phyloP scores from a whole-genome alignment of 331 rosid genomes.

The Telfairia occidentalis region DNA sequence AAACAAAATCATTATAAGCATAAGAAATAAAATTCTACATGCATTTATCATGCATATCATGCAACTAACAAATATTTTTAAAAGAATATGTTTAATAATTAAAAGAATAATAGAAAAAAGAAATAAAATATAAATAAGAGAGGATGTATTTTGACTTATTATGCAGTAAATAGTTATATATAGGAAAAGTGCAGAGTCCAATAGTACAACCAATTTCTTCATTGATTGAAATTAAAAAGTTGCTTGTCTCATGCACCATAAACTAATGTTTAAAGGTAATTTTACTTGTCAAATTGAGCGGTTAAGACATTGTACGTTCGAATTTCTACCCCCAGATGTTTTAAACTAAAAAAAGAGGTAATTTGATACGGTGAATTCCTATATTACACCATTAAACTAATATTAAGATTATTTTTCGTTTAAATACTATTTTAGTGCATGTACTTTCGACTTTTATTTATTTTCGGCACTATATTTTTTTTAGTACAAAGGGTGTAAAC shows the following conservation, averaged over 20 bases:
- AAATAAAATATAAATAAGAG: not conserved
- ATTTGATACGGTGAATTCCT: too few relatives aligned
- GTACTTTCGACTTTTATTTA: too few relatives aligned
- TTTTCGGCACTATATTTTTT: too few relatives aligned
- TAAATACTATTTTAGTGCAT: too few relatives aligned
- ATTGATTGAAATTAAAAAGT: not conserved
- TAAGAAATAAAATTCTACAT: not conserved
- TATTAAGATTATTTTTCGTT: too few relatives aligned
- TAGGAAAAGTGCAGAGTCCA: not conserved
- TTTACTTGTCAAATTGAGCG: too few relatives aligned
- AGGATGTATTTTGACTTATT: not conserved
- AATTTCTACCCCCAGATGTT: too few relatives aligned
- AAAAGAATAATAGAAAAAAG: not conserved
- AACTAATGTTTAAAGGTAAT: not conserved
- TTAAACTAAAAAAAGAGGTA: too few relatives aligned
- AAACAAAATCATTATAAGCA: not conserved
- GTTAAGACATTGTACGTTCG: too few relatives aligned
- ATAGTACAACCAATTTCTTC: not conserved
- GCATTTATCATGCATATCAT: slow-evolving; percentile 9
- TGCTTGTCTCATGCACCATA: not conserved
- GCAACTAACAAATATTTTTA: not conserved
- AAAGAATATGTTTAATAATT: not conserved
- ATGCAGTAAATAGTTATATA: not conserved
- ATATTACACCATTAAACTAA: too few relatives aligned
- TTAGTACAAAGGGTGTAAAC: too few relatives aligned